Evolutionary conservation across 441 rosid species (phyloP).

Genomic region (Erodium texanum): DNA sequence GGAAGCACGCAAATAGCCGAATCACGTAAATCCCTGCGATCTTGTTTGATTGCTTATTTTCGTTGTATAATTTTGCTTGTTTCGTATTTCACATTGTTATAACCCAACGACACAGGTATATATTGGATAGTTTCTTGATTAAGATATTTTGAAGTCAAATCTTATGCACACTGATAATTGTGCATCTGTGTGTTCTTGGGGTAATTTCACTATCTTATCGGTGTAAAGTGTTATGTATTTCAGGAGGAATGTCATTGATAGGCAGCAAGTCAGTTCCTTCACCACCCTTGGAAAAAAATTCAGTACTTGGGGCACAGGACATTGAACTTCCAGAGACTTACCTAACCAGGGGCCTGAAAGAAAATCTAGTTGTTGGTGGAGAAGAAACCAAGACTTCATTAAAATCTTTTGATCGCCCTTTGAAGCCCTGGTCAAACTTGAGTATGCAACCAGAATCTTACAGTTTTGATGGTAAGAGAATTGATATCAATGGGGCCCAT

Average conservation of each 20-base stretch:
- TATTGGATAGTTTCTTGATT: too few relatives aligned
- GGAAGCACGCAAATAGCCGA: too few relatives aligned
- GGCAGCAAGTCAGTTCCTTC: constrained; percentile 34
- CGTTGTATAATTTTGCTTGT: too few relatives aligned
- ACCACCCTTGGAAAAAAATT: constrained; percentile 27
- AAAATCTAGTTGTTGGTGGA: constrained; percentile 26
- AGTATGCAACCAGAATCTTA: constrained; percentile 22
- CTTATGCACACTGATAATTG: too few relatives aligned
- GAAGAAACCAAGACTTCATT: constrained; percentile 33
- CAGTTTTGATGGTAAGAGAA: constrained; percentile 27
- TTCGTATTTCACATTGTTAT: too few relatives aligned
- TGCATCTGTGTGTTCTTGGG: too few relatives aligned
- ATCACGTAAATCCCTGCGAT: too few relatives aligned
- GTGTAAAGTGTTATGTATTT: constrained; percentile 13
- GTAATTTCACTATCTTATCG: constrained; percentile 10
- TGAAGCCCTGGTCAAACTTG: constrained; percentile 34
- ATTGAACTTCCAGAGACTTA: constrained; percentile 28
- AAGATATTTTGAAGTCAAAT: too few relatives aligned
- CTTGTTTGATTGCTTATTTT: too few relatives aligned
- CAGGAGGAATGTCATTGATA: constrained; percentile 16
- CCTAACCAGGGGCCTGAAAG: constrained; percentile 28
- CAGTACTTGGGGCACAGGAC: constrained; percentile 16
- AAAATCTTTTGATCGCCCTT: constrained; percentile 29
- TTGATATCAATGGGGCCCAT: constrained; percentile 27
- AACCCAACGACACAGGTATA: too few relatives aligned